Percentiles rank a stretch among this genome's conserved stretches.
Conservation (phyloP, 495 filamentous ascomycete genomes). For the Lentithecium fluviatile region DNA sequence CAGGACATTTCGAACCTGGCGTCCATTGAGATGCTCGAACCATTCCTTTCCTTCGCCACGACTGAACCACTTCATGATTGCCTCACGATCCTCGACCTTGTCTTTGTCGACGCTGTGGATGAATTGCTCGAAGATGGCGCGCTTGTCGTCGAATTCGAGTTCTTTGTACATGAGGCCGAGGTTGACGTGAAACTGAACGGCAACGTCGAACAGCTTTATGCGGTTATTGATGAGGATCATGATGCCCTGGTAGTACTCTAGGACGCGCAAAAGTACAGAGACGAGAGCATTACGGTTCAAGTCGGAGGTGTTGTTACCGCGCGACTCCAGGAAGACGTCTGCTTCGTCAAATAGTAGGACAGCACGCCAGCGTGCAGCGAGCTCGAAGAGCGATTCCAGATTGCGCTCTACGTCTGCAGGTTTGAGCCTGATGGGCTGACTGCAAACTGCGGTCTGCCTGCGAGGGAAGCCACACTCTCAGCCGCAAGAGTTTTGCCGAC, state of each 20-base stretch:
- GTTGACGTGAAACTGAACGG: slow-evolving; percentile 45
- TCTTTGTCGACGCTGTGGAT: slow-evolving; percentile 35
- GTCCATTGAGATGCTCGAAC: no score
- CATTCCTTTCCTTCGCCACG: slow-evolving; percentile 40
- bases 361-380: slow-evolving; percentile 44
- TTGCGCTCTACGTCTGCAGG: slow-evolving; percentile 25
- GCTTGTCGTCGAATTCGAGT: slow-evolving; percentile 29
- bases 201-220: slow-evolving; percentile 48
- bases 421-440: slow-evolving; percentile 27
- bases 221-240: slow-evolving; percentile 60
- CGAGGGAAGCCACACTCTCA: slow-evolving; percentile 23
- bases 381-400: slow-evolving; percentile 39
- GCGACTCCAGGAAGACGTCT: slow-evolving; percentile 59
- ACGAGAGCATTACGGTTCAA: slow-evolving; percentile 53
- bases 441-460: slow-evolving; percentile 16
- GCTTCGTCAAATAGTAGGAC: slow-evolving; percentile 63
- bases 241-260: slow-evolving; percentile 61
- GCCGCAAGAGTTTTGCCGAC: slow-evolving; percentile 26
- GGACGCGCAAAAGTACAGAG: slow-evolving; percentile 54
- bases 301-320: slow-evolving; percentile 44
- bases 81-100: slow-evolving; percentile 34
- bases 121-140: slow-evolving; percentile 43
- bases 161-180: slow-evolving; percentile 41
- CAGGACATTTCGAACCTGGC: slow-evolving; percentile 63
- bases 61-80: slow-evolving; percentile 46